Base-by-base conservation (phyloP, 2,329 filamentous ascomycete genomes). In the Colletotrichum siamense region DNA sequence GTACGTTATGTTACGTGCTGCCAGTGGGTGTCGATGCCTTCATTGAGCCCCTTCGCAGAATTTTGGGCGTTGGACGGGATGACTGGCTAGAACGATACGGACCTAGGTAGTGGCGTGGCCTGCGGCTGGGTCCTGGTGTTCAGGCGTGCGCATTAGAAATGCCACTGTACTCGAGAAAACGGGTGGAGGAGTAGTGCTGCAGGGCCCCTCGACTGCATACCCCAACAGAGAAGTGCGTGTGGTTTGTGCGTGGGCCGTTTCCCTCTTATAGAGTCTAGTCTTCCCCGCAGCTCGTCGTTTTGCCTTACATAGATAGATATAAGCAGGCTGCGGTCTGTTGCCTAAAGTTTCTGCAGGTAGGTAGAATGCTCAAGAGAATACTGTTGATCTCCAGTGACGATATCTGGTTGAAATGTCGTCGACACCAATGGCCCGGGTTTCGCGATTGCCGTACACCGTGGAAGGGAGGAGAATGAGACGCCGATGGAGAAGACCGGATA, bases 131-230 rank as follows among this genome's bases (percentile, higher is more conserved):
- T 66, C 57, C 70, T 77, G 74, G 73, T 69, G 64, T 62, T 72
- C 32, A 66, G 24, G 74, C 62, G 61, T 77, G 71, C 74, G 76
- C 70, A 77, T 77, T 75, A 77, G 76, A 77, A 77, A 77, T 77
- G 66, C 75, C 75, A 77, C 75, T 77, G 72, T 77, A 76, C 62
- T 69, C 49, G 70, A 73, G 73, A 74, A 76, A 73, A 69, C 71
- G 65, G 65, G 74, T 76, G 74, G 74, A 76, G 71, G 70, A 74
- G 52, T 52, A 52, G 44, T 76, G 71, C 70, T 76, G 71, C 74
- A 76, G 71, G 74, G 65, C 70, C 65, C 73, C 65, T 65, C 73
- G 69, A 71, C 74, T 34, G 62, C 36, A 44, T 69, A 64, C 66
- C 69, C 73, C 70, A 76, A 44, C 68, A 59, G 26, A 49, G 24